Percentiles rank a stretch among this genome's conserved stretches.
Evolutionary conservation across 2,329 filamentous ascomycete species (phyloP).

Genomic region (Aspergillus pseudoviridinutans): DNA sequence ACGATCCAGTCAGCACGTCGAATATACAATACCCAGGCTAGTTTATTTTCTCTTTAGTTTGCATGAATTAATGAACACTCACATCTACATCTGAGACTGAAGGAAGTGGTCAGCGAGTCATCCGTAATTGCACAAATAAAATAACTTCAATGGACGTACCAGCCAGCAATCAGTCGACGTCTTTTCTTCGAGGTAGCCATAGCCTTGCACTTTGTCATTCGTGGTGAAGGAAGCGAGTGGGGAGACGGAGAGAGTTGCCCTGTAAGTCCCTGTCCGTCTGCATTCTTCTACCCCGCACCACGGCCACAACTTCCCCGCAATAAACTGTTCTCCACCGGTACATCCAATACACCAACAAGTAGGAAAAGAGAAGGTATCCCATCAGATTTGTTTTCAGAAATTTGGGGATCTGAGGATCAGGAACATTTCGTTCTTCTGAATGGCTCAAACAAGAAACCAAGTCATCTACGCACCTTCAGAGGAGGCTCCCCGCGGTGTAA

Average conservation of each 20-base stretch:
- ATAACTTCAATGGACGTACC: constrained; percentile 6
- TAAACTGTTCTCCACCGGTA: no score
- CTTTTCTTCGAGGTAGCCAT: constrained; percentile 15
- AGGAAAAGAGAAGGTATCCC: no score
- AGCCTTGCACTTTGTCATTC: neutral
- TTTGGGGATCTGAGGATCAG: no score
- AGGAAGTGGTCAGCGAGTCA: neutral
- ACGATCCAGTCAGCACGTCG: neutral
- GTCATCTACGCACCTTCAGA: constrained; percentile 6
- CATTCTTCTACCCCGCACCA: neutral
- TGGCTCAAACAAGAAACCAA: neutral
- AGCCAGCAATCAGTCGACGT: constrained; percentile 18
- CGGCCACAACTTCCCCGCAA: neutral
- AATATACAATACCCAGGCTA: neutral
- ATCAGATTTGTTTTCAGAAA: no score
- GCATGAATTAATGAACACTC: constrained; percentile 1
- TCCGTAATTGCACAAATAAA: neutral
- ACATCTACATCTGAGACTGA: constrained; percentile 23
- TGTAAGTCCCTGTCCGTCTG: neutral
- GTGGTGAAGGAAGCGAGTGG: neutral
- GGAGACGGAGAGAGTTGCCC: constrained; percentile 19
- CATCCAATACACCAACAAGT: no score
- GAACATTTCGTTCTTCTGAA: neutral
- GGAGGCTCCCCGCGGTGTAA: constrained; percentile 1
- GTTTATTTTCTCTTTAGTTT: no score